These are phyloP conservation scores for Metschnikowia anglica DNA, from an alignment of 805 yeast genomes.

Conservation along the genomic window DNA sequence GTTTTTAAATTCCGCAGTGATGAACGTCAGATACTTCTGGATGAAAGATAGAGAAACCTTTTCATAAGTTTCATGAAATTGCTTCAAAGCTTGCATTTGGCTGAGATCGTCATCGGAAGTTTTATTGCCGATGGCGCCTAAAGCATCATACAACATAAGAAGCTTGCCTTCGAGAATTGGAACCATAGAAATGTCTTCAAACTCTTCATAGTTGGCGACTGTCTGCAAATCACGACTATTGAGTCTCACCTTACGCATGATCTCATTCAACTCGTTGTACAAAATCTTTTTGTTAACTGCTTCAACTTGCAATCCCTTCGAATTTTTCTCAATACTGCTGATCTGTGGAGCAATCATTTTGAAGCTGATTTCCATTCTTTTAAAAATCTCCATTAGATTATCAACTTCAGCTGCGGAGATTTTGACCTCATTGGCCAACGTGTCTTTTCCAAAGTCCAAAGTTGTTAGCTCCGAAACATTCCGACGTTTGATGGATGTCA, in stretches of 20 bases:
- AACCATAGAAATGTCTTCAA: constrained; percentile 45
- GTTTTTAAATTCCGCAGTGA: constrained; percentile 33
- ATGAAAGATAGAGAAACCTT: constrained; percentile 52
- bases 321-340: constrained; percentile 66
- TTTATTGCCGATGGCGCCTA: constrained; percentile 56
- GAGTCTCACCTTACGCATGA: constrained; percentile 68
- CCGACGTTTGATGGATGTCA: constrained; percentile 60
- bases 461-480: constrained; percentile 50
- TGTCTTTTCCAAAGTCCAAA: constrained; percentile 36
- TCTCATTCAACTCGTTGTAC: constrained; percentile 65
- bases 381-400: constrained; percentile 37
- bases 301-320: constrained; percentile 80
- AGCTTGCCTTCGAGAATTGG: constrained; percentile 54
- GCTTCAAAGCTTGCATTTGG: constrained; percentile 69
- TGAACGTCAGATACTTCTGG: constrained; percentile 41
- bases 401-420: constrained; percentile 37
- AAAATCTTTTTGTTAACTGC: constrained; percentile 77
- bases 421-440: constrained; percentile 33
- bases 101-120: constrained; percentile 47
- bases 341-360: constrained; percentile 59
- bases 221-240: constrained; percentile 52
- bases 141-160: constrained; percentile 58
- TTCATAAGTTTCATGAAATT: constrained; percentile 62
- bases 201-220: constrained; percentile 49
- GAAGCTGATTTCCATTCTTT: constrained; percentile 41